These are phyloP conservation scores for Plasmopara viticola DNA, from an alignment of 352 stramenopile genomes.

Conservation along the genomic window DNA sequence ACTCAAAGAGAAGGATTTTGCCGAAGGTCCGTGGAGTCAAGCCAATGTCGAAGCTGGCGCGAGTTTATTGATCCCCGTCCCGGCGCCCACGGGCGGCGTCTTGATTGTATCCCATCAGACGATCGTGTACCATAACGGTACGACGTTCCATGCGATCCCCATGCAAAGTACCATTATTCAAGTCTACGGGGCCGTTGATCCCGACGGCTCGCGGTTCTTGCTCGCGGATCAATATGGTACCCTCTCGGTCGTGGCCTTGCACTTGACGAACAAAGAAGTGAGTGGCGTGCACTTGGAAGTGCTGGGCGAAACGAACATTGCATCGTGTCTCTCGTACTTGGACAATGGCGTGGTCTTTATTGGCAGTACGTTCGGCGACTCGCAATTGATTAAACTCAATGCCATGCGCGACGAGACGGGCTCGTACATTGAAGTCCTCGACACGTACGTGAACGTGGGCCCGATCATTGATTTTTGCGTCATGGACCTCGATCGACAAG, in stretches of 20 bases:
- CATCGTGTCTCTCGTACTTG: constrained; percentile 90
- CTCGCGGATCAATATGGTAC: constrained; percentile 87
- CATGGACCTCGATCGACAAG: constrained; percentile 91
- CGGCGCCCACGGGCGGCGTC: constrained; percentile 73
- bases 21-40: constrained; percentile 84
- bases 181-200: constrained; percentile 84
- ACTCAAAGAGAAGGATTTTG: constrained; percentile 87
- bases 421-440: constrained; percentile 91
- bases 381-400: constrained; percentile 92
- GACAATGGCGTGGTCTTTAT: constrained; percentile 95
- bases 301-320: constrained; percentile 89
- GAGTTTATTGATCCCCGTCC: constrained; percentile 86
- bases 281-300: constrained; percentile 88
- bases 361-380: constrained; percentile 92
- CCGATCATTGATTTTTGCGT: constrained; percentile 99
- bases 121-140: constrained; percentile 88
- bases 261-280: constrained; percentile 67
- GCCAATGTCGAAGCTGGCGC: constrained; percentile 84
- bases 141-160: constrained; percentile 85
- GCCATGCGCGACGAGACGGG: constrained; percentile 62
- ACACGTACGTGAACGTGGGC: constrained; percentile 96
- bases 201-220: constrained; percentile 84
- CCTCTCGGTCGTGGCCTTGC: constrained; percentile 84
- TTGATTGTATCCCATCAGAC: constrained; percentile 90
- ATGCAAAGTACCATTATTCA: constrained; percentile 89